Conservation (phyloP, 192 early-diverging fungal genomes). For the Nowakowskiella sp. region DNA sequence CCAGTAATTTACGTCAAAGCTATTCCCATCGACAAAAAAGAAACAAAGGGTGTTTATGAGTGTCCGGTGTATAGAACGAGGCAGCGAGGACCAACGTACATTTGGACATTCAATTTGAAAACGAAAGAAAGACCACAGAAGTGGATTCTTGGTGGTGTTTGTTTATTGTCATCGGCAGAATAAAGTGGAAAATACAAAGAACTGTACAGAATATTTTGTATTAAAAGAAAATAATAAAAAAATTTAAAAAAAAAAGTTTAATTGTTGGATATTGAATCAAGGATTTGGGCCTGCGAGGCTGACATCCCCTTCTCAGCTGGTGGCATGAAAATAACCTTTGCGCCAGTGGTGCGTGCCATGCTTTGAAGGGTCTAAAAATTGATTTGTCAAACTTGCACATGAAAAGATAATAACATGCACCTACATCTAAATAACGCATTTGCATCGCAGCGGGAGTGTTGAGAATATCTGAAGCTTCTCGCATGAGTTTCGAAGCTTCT, state of each 20-base stretch:
- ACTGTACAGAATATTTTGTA: no score
- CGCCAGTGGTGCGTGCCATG: constrained; percentile 66
- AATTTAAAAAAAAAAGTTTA: no score
- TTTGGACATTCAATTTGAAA: constrained; percentile 62
- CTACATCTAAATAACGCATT: constrained; percentile 52
- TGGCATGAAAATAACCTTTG: constrained; percentile 49
- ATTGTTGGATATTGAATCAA: no score
- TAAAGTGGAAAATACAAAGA: no score
- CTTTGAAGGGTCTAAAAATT: constrained; percentile 70
- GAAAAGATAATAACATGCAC: neutral
- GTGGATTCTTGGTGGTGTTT: constrained; percentile 55
- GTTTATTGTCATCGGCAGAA: constrained; percentile 39
- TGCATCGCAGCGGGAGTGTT: constrained; percentile 74
- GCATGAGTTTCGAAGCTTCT: constrained; percentile 82
- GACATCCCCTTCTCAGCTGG: no score
- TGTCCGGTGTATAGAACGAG: constrained; percentile 57
- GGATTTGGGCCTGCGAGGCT: no score
- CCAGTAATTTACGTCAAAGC: constrained; percentile 61
- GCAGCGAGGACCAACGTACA: constrained; percentile 53
- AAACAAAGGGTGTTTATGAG: constrained; percentile 57
- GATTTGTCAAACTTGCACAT: neutral
- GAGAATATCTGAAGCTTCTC: constrained; percentile 85
- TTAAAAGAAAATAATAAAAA: no score
- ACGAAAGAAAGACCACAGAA: constrained; percentile 59
- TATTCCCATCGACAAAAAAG: constrained; percentile 56